Conservation (phyloP, 139 green algal genomes). For the Chlamydomonas sp. region DNA sequence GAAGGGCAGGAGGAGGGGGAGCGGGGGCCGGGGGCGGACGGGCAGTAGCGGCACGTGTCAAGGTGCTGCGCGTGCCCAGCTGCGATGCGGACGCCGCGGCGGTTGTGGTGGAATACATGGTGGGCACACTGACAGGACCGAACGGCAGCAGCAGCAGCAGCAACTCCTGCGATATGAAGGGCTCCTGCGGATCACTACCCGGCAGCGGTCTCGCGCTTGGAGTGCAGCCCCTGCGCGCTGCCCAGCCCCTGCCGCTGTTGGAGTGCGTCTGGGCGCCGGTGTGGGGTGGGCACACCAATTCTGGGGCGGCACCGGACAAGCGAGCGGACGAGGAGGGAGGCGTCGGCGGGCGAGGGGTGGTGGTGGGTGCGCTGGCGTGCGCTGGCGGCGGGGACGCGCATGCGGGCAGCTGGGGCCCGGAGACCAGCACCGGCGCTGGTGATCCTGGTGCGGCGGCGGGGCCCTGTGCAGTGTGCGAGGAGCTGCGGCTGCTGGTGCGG, state of each 20-base stretch:
- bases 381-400: not conserved
- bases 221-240: not conserved
- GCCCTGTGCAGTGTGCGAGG: not conserved
- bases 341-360: not conserved
- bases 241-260: not conserved
- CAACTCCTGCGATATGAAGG: not conserved
- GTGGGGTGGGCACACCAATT: not conserved
- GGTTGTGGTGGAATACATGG: not conserved
- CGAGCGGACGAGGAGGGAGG: not conserved
- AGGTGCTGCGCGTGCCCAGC: conserved; percentile 13
- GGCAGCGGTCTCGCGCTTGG: not conserved
- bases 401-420: not conserved
- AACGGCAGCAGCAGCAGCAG: no score
- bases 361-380: not conserved
- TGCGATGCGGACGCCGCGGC: conserved; percentile 10
- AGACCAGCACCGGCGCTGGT: not conserved
- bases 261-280: conserved; percentile 7
- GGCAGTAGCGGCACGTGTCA: not conserved
- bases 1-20: not conserved
- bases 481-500: conserved; percentile 20
- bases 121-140: no score
- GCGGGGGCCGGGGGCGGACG: not conserved
- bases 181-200: not conserved
- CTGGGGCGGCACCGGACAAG: no score
- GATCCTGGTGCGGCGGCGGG: not conserved